phyloP scores from a whole-genome alignment of 495 filamentous ascomycete species.

The Coniosporium apollinis region DNA sequence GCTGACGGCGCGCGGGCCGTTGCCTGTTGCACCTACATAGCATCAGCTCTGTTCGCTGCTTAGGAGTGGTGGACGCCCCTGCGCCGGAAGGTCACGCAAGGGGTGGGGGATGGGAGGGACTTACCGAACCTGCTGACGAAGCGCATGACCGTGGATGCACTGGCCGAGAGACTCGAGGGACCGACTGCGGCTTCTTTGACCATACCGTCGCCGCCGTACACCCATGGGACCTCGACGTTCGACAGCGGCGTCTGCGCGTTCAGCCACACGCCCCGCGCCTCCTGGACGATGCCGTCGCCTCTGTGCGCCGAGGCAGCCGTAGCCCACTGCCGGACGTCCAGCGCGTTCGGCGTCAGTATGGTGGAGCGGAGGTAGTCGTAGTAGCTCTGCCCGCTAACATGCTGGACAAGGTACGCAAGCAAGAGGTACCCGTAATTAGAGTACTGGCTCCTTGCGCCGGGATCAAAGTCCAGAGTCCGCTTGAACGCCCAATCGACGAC shows the following conservation, averaged over 20 bases:
- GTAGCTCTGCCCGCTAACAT: slow-evolving; percentile 5
- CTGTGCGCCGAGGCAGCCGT: slow-evolving; percentile 1
- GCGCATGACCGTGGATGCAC: slow-evolving; percentile 5
- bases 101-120: too few species aligned
- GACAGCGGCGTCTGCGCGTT: slow-evolving; percentile 2
- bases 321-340: slow-evolving; percentile 7
- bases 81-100: too few species aligned
- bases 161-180: neutral
- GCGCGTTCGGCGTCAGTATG: slow-evolving; percentile 2
- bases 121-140: slow-evolving; percentile 10
- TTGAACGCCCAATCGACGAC: slow-evolving; percentile 6
- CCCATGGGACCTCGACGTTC: slow-evolving; percentile 1
- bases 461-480: slow-evolving; percentile 2
- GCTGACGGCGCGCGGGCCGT: too few species aligned
- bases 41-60: too few species aligned
- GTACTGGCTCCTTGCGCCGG: slow-evolving; percentile 4
- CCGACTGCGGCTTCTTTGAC: slow-evolving; percentile 7
- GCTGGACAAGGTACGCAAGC: slow-evolving; percentile 7
- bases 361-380: slow-evolving; percentile 4
- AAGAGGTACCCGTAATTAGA: slow-evolving; percentile 13
- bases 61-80: too few species aligned
- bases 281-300: slow-evolving; percentile 9
- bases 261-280: slow-evolving; percentile 4
- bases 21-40: too few species aligned
- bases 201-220: slow-evolving; percentile 11